Evolutionary conservation across 2,329 filamentous ascomycete genomes (phyloP), one percentile per base, ranked within the genome.

Genomic region (Pseudopithomyces chartarum): DNA sequence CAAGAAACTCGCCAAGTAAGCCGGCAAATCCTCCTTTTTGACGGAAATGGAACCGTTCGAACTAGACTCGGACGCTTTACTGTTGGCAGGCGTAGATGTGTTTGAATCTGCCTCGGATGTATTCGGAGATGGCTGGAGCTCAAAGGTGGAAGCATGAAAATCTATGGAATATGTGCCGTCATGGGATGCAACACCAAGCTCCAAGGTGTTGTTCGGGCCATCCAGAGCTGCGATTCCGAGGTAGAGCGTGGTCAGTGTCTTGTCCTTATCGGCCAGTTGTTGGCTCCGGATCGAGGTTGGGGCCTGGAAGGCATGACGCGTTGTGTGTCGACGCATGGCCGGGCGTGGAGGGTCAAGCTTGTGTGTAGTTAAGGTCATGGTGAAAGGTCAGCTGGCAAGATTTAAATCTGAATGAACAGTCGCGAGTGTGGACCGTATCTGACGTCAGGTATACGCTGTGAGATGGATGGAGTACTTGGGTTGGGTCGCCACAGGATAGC

Each of bases 131-230:
- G 20, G 32, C 17, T 23, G 39, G 13, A 55, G 6, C 2, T 23
- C 47, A 15, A 63, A 51, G 26, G 59, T 54, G 7, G 55, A 57
- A 40, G 90, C 83, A 5, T 84, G 84, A 67, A 89, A 92, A 71
- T 93, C 90, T 43, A 91, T 80, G 20, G 90, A 85, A 69, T 93
- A 93, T 3, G 88, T 87, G 6, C 86, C 85, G 69, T 93, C 90
- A 60, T 91, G 89, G 59, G 90, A 83, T 3, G 88, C 89, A 47
- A 92, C 79, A 13, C 65, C 67, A 15, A 72, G 39, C 5, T 84
- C 82, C 11, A 86, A 80, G 1, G 81, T 81, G 50, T 79, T 78
- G 55, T 84, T 78, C 32, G 84, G 78, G 1, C 78, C 73, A 46
- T 82, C 77, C 46, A 82, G 77, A 39, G 84, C 84, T 3, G 87